Base-by-base conservation (phyloP, 148 eudicot species). In the Vaccinium corymbosum region DNA sequence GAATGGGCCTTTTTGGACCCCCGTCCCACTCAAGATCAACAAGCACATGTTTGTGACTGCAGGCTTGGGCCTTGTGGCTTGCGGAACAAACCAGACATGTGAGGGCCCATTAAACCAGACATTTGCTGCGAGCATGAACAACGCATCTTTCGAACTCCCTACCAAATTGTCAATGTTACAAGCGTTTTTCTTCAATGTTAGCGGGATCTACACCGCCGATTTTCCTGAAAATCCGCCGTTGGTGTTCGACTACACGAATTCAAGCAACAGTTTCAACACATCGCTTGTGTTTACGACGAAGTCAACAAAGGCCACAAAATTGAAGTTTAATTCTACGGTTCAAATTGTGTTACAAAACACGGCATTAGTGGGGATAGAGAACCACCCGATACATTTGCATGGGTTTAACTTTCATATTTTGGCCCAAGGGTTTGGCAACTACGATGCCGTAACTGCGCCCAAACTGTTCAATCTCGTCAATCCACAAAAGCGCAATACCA, bases 321-420 rank as follows among this genome's bases (percentile, higher is more conserved):
- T 95, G 0, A 93, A 89, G 85, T 95, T 48, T 83, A 93, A 94
- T 73, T 52, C 94, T 0, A 88, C 90, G 3, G 92, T 92, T 12
- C 91, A 95, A 89, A 88, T 95, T 20, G 92, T 95, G 76, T 50
- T 94, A 64, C 98, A 95, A 79, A 88, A 91, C 76, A 92, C 93
- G 1, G 90, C 90, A 0, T 42, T 93, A 56, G 50, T 93, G 3
- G 89, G 85, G 1, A 46, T 87, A 2, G 94, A 89, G 80, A 93
- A 89, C 85, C 98, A 95, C 80, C 97, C 95, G 0, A 93, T 95
- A 35, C 98, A 93, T 48, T 84, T 95, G 81, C 98, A 95, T 70
- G 94, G 95, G 6, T 91, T 89, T 59, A 88, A 92, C 64, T 93
- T 95, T 76, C 84, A 93, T 19, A 93, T 95, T 0, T 52, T 95